Evolutionary conservation across 257 asterid species (phyloP).

Genomic region (Asclepias syriaca): DNA sequence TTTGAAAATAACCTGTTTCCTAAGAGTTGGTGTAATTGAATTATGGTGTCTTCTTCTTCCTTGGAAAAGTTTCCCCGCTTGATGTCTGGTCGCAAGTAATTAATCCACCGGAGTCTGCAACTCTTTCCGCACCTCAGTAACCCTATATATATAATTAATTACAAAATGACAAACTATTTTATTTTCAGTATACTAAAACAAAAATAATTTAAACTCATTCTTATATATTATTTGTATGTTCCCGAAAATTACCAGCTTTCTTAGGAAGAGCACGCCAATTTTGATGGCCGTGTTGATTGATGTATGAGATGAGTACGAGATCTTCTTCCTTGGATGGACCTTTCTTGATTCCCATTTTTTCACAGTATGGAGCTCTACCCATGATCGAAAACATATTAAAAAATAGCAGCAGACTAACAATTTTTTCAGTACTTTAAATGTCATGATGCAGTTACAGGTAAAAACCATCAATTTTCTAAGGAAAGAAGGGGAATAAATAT

Average conservation of each 20-base stretch:
- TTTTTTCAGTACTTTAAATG: too few species aligned
- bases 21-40: slow-evolving; percentile 34
- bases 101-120: slow-evolving; percentile 69
- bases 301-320: slow-evolving; percentile 23
- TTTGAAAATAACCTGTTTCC: slow-evolving; percentile 26
- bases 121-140: slow-evolving; percentile 59
- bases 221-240: too few species aligned
- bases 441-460: too few species aligned
- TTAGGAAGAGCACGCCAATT: slow-evolving; percentile 42
- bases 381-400: too few species aligned
- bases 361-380: slow-evolving; percentile 40
- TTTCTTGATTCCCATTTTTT: slow-evolving; percentile 29
- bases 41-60: slow-evolving; percentile 51
- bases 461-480: too few species aligned
- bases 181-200: too few species aligned
- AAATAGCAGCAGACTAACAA: too few species aligned
- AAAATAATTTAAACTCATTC: too few species aligned
- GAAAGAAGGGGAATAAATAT: too few species aligned
- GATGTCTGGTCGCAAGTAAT: slow-evolving; percentile 56
- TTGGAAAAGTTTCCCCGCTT: slow-evolving; percentile 48
- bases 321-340: slow-evolving; percentile 40
- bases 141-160: slow-evolving; percentile 6
- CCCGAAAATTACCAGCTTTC: slow-evolving; percentile 21
- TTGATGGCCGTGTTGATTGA: slow-evolving; percentile 24
- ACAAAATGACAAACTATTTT: too few species aligned